These are phyloP conservation scores for Tausonia pullulans DNA, from an alignment of 1,284 basidiomycete genomes.

Conservation along the genomic window DNA sequence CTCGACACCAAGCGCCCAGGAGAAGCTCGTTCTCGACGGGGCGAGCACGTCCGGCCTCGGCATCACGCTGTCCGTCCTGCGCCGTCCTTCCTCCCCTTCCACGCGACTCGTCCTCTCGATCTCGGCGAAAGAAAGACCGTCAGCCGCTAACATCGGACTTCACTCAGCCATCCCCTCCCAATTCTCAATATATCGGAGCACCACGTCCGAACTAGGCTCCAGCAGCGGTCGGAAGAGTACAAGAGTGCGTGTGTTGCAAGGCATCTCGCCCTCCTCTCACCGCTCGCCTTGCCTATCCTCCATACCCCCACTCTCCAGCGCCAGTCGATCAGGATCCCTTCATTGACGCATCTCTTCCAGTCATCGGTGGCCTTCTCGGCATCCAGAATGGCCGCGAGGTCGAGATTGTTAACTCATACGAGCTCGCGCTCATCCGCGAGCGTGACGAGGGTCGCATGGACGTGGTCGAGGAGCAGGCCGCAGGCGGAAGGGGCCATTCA, in stretches of 20 bases:
- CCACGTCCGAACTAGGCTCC: conserved; percentile 68
- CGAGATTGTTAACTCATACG: conserved; percentile 93
- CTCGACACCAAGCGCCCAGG: no score
- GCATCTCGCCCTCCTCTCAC: conserved; percentile 4
- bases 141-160: no score
- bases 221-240: conserved; percentile 44
- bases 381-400: conserved; percentile 87
- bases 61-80: no score
- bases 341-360: conserved; percentile 36
- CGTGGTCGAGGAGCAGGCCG: conserved; percentile 28
- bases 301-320: neutral
- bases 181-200: conserved; percentile 96
- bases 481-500: conserved; percentile 36
- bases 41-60: no score
- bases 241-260: conserved; percentile 49
- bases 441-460: conserved; percentile 17
- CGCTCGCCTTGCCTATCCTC: neutral
- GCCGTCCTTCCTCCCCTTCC: no score
- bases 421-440: conserved; percentile 48
- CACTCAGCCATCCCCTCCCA: conserved; percentile 87
- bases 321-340: neutral
- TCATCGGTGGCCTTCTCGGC: conserved; percentile 86
- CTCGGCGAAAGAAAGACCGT: no score
- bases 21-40: no score
- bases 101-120: no score